phyloP scores from a whole-genome alignment of 2,329 filamentous ascomycete genomes.

The Colletotrichum salicis region DNA sequence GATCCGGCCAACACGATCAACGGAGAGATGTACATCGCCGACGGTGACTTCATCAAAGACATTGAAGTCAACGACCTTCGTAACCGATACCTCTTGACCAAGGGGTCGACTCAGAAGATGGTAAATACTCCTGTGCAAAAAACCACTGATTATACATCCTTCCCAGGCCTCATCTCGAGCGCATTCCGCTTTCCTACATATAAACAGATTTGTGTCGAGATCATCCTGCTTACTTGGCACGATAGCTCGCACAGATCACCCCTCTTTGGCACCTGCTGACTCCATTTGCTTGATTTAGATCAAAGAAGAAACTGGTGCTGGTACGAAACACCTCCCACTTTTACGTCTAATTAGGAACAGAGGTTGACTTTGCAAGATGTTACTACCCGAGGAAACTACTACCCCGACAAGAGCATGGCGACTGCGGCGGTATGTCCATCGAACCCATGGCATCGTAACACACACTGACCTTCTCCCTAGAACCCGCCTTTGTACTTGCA shows the following conservation, averaged over 20 bases:
- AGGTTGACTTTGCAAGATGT: conserved; percentile 84
- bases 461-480: conserved; percentile 56
- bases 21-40: conserved; percentile 90
- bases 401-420: conserved; percentile 97
- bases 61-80: conserved; percentile 98
- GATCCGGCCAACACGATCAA: conserved; percentile 70
- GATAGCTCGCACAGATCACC: conserved; percentile 70
- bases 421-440: conserved; percentile 80
- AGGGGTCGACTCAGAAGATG: conserved; percentile 98
- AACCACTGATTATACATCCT: conserved; percentile 48
- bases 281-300: conserved; percentile 93
- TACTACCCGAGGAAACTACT: conserved; percentile 96
- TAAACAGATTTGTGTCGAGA: conserved; percentile 61
- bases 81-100: conserved; percentile 96
- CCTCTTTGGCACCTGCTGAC: conserved; percentile 95
- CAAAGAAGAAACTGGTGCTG: conserved; percentile 99
- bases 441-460: background rate
- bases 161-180: conserved; percentile 30
- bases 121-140: conserved; percentile 79
- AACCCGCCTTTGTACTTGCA: conserved; percentile 95
- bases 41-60: conserved; percentile 98
- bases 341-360: conserved; percentile 59
- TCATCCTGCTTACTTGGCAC: conserved; percentile 77
- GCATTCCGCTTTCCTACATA: conserved; percentile 38
- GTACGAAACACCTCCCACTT: conserved; percentile 78